phyloP scores from a whole-genome alignment of 768 basidiomycete species.

The Russula sp. region DNA sequence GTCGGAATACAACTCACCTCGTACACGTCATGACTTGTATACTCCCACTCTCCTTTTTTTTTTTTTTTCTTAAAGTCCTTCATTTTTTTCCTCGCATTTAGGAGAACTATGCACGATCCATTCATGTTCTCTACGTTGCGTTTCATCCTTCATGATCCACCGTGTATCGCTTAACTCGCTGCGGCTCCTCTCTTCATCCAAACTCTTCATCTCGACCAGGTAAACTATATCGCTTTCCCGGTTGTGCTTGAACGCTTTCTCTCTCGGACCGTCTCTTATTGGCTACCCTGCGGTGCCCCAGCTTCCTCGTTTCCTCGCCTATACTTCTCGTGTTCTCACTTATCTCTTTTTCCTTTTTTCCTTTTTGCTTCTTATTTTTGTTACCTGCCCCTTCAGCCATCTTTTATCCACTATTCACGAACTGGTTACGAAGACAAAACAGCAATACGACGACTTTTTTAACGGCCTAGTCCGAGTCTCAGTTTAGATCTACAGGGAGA shows the following conservation, averaged over 20 bases:
- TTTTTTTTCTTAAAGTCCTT: neutral
- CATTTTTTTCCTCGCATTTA: neutral
- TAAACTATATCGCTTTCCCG: neutral
- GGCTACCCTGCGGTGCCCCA: neutral
- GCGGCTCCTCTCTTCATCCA: neutral
- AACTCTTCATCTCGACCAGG: slow-evolving; percentile 1
- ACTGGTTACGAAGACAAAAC: slow-evolving; percentile 24
- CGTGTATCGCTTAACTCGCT: slow-evolving; percentile 9
- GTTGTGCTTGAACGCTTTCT: slow-evolving; percentile 3
- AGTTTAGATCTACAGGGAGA: neutral
- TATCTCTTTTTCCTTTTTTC: neutral
- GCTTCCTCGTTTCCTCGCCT: neutral
- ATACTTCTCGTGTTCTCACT: neutral
- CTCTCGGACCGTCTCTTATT: neutral
- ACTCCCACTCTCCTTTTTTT: slow-evolving; percentile 22
- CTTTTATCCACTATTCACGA: slow-evolving; percentile 20
- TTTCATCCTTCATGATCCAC: slow-evolving; percentile 9
- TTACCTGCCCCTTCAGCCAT: neutral
- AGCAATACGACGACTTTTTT: slow-evolving; percentile 24
- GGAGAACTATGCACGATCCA: neutral
- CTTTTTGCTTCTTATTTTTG: slow-evolving; percentile 14
- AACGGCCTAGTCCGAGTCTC: slow-evolving; percentile 3
- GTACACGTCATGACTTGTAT: slow-evolving; percentile 18
- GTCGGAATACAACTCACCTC: slow-evolving; percentile 12
- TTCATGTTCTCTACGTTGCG: slow-evolving; percentile 8